Conservation (phyloP, 352 stramenopile genomes). For the Globisporangium camurandrum region DNA sequence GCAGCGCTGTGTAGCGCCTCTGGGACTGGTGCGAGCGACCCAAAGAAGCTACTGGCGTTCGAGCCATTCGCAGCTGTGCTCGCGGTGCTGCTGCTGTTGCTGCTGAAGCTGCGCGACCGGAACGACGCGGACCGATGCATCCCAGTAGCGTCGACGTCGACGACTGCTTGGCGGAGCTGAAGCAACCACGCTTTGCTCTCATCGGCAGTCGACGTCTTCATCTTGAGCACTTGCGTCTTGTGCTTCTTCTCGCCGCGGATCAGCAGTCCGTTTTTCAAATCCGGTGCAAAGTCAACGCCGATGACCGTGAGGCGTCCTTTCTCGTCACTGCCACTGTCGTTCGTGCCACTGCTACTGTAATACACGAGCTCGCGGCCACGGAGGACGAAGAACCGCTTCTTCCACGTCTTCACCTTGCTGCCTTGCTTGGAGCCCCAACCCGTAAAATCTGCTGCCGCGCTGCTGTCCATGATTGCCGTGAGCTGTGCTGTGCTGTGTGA, state of each 20-base stretch:
- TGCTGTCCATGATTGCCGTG: not conserved
- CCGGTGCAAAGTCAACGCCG: conserved; percentile 40
- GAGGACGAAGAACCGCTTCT: conserved; percentile 46
- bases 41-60: not conserved
- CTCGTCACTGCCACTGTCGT: conserved; percentile 35
- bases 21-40: not conserved
- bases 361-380: conserved; percentile 21
- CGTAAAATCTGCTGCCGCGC: conserved; percentile 22
- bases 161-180: conserved; percentile 35
- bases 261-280: conserved; percentile 45
- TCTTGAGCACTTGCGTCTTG: conserved; percentile 48
- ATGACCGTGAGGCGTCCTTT: conserved; percentile 52
- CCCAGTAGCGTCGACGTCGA: not conserved
- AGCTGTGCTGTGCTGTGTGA: too few species aligned
- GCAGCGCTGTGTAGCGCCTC: conserved; percentile 3
- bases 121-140: conserved; percentile 5
- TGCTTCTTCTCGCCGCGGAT: conserved; percentile 41
- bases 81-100: conserved; percentile 1
- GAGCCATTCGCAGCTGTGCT: not conserved
- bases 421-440: conserved; percentile 69
- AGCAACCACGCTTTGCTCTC: conserved; percentile 44
- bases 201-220: conserved; percentile 45
- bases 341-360: conserved; percentile 30
- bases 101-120: conserved; percentile 10
- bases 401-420: conserved; percentile 47